Evolutionary conservation across 768 basidiomycete species (phyloP).

Genomic region (Thelephora aurantiotincta): DNA sequence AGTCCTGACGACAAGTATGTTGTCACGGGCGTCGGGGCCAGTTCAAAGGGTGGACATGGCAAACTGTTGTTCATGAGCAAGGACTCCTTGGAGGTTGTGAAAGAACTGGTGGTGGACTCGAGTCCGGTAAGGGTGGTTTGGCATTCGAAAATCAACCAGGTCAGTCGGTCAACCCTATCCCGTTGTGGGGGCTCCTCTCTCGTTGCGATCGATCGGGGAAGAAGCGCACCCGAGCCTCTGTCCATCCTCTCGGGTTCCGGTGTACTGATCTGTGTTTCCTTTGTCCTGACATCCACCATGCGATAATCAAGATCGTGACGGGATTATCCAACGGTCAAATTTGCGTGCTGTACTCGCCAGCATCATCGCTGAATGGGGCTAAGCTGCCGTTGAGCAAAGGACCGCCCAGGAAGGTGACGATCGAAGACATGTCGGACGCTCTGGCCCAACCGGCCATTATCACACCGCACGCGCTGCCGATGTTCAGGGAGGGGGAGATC

Average conservation of each 20-base stretch:
- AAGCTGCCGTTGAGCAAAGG: conserved; percentile 82
- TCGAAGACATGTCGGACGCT: conserved; percentile 84
- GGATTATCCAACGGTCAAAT: conserved; percentile 82
- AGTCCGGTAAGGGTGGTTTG: conserved; percentile 85
- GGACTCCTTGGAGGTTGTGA: conserved; percentile 53
- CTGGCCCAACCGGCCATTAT: conserved; percentile 77
- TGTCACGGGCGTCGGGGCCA: conserved; percentile 67
- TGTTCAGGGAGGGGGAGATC: conserved; percentile 74
- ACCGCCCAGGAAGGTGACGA: conserved; percentile 64
- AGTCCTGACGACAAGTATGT: conserved; percentile 89
- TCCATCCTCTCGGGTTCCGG: not conserved
- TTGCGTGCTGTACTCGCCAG: conserved; percentile 85
- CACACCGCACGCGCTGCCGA: conserved; percentile 83
- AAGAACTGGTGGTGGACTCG: conserved; percentile 52
- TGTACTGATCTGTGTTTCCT: too few relatives aligned
- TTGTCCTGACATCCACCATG: too few relatives aligned
- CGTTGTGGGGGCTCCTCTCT: not conserved
- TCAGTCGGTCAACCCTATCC: conserved; percentile 20
- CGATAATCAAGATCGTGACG: conserved; percentile 53
- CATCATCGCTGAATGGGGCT: conserved; percentile 81
- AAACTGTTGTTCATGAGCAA: conserved; percentile 62
- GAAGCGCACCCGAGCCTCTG: not conserved
- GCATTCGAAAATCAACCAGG: conserved; percentile 98
- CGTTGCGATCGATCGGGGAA: too few relatives aligned
- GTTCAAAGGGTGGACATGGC: conserved; percentile 54